Conservation (phyloP, 495 filamentous ascomycete genomes). For the Penicillium pulvis region DNA sequence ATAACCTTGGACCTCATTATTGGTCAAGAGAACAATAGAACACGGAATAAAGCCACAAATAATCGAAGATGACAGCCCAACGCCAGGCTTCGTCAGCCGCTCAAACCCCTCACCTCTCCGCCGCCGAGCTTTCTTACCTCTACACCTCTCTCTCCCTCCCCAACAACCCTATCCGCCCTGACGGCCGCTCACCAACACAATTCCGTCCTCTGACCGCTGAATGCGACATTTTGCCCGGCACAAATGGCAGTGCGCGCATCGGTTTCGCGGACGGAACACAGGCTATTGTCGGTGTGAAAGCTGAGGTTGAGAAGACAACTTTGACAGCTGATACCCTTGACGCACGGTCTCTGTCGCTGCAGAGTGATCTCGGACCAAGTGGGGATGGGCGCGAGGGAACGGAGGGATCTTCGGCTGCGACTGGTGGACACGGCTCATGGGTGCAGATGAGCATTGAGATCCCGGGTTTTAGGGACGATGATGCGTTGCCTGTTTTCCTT, state of each 20-base stretch:
- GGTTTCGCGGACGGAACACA: slow-evolving; percentile 95
- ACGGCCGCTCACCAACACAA: slow-evolving; percentile 77
- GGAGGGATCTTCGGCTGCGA: slow-evolving; percentile 33
- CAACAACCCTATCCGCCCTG: slow-evolving; percentile 82
- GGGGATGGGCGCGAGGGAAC: slow-evolving; percentile 32
- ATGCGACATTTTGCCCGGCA: slow-evolving; percentile 80
- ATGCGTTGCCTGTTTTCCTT: slow-evolving; percentile 84
- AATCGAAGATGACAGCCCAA: slow-evolving; percentile 38
- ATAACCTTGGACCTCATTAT: too few relatives aligned
- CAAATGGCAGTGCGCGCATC: slow-evolving; percentile 90
- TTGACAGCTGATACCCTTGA: slow-evolving; percentile 36
- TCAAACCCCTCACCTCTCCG: slow-evolving; percentile 71
- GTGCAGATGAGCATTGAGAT: slow-evolving; percentile 85
- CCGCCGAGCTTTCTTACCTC: slow-evolving; percentile 94
- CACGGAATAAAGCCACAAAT: neutral
- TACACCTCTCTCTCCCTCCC: slow-evolving; percentile 79
- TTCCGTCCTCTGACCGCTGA: slow-evolving; percentile 92
- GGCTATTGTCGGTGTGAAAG: slow-evolving; percentile 92
- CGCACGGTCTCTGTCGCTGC: slow-evolving; percentile 17
- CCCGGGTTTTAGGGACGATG: slow-evolving; percentile 85
- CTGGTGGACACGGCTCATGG: slow-evolving; percentile 57
- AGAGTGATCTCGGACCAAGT: slow-evolving; percentile 30
- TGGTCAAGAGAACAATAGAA: too few relatives aligned
- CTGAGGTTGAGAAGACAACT: slow-evolving; percentile 77
- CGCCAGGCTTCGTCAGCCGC: slow-evolving; percentile 49